Base-by-base conservation (phyloP, 2,329 filamentous ascomycete genomes). In the Dactylellina haptotyla region DNA sequence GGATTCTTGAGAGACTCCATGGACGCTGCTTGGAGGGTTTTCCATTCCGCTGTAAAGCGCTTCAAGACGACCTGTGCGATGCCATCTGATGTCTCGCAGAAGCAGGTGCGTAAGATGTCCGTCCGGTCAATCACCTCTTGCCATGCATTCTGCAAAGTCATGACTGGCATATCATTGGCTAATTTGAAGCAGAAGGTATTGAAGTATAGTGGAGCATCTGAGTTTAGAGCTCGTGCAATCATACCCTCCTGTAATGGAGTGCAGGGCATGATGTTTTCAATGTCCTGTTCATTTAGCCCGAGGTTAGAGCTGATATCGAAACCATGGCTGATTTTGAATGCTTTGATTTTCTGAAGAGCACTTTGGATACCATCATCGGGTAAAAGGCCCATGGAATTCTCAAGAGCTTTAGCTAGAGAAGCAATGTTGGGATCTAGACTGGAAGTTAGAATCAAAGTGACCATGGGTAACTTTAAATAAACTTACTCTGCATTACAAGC, bases 161-260 rank as follows among this genome's bases (percentile, higher is more conserved):
- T 69, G 0, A 83, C 34, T 14, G 87, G 83, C 3, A 87, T 78
- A 0, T 79, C 73, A 0, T 70, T 75, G 8, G 37, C 30, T 14
- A 80, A 65, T 0, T 80, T 64, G 0, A 96, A 80, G 0, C 81
- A 81, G 78, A 97, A 96, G 0, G 84, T 83, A 65, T 93, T 93
- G 80, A 94, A 96, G 79, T 97, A 97, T 0, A 90, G 81, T 0
- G 84, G 83, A 0, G 82, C 79, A 0, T 84, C 81, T 16, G 83
- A 87, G 8, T 87, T 85, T 37, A 90, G 79, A 23, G 88, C 89
- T 53, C 88, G 86, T 4, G 90, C 89, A 54, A 97, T 87, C 83
- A 97, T 94, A 0, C 93, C 93, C 79, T 94, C 88, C 78, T 97
- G 93, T 0, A 97, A 82, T 0, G 93, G 87, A 0, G 93, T 96